phyloP scores from a whole-genome alignment of 2,329 filamentous ascomycete genomes.

The Verticillium nonalfalfae region DNA sequence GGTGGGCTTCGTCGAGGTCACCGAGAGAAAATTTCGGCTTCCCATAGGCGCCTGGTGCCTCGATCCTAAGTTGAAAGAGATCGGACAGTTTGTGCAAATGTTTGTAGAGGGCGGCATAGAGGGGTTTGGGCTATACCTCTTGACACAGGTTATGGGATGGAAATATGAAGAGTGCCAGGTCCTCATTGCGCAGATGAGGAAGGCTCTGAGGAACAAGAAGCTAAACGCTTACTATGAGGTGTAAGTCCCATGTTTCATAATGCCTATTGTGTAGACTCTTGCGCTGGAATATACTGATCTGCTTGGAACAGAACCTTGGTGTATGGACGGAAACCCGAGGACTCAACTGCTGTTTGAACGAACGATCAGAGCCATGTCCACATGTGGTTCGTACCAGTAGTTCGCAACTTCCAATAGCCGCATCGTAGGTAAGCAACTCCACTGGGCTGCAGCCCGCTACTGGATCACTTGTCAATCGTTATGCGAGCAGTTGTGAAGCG shows the following conservation, averaged over 20 bases:
- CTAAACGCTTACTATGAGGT: slow-evolving; percentile 6
- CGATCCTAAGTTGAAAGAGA: slow-evolving; percentile 8
- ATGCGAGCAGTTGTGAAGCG: too few relatives aligned
- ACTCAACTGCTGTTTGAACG: background rate
- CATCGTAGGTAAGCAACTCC: background rate
- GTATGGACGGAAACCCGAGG: slow-evolving; percentile 1
- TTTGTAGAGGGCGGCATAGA: slow-evolving; percentile 19
- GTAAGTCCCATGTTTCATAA: background rate
- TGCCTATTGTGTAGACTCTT: background rate
- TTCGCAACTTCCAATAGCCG: background rate
- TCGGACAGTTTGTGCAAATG: slow-evolving; percentile 13
- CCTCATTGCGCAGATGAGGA: slow-evolving; percentile 17
- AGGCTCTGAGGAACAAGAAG: slow-evolving; percentile 3
- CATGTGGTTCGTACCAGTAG: background rate
- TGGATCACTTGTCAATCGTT: too few relatives aligned
- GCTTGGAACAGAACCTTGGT: background rate
- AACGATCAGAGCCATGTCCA: background rate
- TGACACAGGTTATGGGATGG: slow-evolving; percentile 21
- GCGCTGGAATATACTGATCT: background rate
- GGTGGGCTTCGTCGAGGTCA: slow-evolving; percentile 16
- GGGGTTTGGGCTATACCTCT: slow-evolving; percentile 18
- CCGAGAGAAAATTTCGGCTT: slow-evolving; percentile 11
- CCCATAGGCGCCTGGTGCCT: slow-evolving; percentile 13
- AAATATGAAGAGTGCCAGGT: slow-evolving; percentile 14
- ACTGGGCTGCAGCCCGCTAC: too few relatives aligned